phyloP scores from a whole-genome alignment of 208 protist species.

The Phytomonas sp. region DNA sequence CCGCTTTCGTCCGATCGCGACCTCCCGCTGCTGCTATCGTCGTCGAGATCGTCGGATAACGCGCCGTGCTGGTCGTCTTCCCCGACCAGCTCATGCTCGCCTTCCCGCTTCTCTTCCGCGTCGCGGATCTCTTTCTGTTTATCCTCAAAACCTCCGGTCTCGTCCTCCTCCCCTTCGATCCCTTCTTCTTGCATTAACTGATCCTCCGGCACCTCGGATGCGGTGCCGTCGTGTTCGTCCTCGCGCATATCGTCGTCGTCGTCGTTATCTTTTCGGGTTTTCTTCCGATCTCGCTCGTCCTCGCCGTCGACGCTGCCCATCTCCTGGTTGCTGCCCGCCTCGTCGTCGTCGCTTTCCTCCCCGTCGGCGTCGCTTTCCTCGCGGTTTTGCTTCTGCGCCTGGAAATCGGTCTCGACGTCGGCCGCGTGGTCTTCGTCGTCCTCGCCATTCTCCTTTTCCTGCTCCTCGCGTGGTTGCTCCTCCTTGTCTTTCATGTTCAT shows the following conservation, averaged over 20 bases:
- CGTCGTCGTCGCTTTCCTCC: constrained; percentile 58
- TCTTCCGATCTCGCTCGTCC: constrained; percentile 77
- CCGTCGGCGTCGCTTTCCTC: constrained; percentile 69
- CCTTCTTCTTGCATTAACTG: constrained; percentile 23
- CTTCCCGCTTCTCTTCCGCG: constrained; percentile 52
- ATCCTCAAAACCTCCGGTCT: constrained; percentile 82
- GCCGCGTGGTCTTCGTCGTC: constrained; percentile 87
- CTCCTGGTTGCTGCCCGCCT: constrained; percentile 63
- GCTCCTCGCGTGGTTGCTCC: constrained; percentile 75
- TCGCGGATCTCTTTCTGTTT: constrained; percentile 77
- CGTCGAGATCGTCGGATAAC: constrained; percentile 28
- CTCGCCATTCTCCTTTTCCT: constrained; percentile 65
- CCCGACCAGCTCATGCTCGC: constrained; percentile 67
- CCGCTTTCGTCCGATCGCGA: constrained; percentile 30
- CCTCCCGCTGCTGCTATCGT: constrained; percentile 22
- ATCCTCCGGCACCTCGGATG: constrained; percentile 82
- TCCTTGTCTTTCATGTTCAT: constrained; percentile 92
- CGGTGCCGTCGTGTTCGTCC: constrained; percentile 52
- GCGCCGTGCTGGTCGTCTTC: constrained; percentile 35
- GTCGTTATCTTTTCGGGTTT: constrained; percentile 65
- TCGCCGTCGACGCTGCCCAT: constrained; percentile 87
- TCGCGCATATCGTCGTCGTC: constrained; percentile 68
- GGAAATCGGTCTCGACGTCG: constrained; percentile 81
- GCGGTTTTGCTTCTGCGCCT: constrained; percentile 67
- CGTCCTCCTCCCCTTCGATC: constrained; percentile 47